Conservation (phyloP, 177 flowering plant species). For the Tripterygium wilfordii region DNA sequence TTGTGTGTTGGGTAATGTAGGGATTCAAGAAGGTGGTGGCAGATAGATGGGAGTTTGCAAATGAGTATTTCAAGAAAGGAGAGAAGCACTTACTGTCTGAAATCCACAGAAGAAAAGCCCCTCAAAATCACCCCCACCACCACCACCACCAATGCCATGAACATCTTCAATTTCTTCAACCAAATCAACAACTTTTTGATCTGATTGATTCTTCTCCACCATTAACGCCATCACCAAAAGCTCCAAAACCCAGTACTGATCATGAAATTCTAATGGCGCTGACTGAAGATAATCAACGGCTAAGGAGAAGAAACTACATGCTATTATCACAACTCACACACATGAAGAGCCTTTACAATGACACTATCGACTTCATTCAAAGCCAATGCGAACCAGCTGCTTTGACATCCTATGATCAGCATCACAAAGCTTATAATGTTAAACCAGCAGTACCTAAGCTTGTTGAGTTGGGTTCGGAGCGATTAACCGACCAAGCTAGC, state of each 20-base stretch:
- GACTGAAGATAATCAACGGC: constrained; percentile 74
- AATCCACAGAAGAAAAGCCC: constrained; percentile 53
- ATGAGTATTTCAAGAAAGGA: constrained; percentile 50
- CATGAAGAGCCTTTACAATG: constrained; percentile 85
- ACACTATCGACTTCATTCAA: constrained; percentile 87
- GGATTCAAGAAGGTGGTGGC: constrained; percentile 60
- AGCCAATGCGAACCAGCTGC: constrained; percentile 78
- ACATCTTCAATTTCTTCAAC: no score
- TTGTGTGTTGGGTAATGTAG: no score
- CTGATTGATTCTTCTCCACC: constrained; percentile 27
- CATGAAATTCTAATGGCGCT: constrained; percentile 28
- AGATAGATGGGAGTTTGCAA: constrained; percentile 68
- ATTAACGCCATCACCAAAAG: constrained; percentile 18
- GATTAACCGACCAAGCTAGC: background rate
- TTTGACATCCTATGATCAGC: no score
- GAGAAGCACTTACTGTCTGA: constrained; percentile 45
- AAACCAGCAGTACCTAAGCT: no score
- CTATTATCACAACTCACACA: constrained; percentile 77
- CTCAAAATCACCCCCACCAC: constrained; percentile 27
- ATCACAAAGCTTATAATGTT: no score
- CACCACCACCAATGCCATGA: constrained; percentile 13
- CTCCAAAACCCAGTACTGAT: constrained; percentile 11
- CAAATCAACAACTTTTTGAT: no score
- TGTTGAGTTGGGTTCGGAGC: no score
- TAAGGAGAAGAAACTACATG: constrained; percentile 68